Percentiles rank a stretch among this genome's conserved stretches.
Conservation (phyloP, 192 early-diverging fungal species). For the Coemansia sp. region DNA sequence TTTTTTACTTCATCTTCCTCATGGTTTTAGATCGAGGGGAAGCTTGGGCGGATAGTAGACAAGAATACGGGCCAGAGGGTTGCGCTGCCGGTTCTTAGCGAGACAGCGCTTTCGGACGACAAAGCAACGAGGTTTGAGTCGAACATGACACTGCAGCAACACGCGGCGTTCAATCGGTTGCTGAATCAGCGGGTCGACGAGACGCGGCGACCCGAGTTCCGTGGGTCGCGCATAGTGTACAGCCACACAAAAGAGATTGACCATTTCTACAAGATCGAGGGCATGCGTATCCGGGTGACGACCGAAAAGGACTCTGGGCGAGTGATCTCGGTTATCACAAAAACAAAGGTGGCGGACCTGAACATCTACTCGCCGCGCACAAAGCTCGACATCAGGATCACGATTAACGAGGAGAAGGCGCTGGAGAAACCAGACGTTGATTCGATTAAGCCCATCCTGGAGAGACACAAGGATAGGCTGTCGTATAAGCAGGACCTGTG, state of each 20-base stretch:
- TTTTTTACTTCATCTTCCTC: no score
- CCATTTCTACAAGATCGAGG: conserved; percentile 59
- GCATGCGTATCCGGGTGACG: conserved; percentile 65
- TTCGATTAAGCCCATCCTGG: conserved; percentile 50
- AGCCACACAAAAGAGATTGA: conserved; percentile 76
- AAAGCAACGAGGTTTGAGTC: conserved; percentile 69
- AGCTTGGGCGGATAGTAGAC: conserved; percentile 80
- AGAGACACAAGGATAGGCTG: conserved; percentile 86
- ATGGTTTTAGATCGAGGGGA: conserved; percentile 80
- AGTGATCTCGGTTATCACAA: conserved; percentile 66
- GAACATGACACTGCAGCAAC: conserved; percentile 86
- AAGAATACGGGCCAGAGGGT: conserved; percentile 64
- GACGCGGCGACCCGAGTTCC: conserved; percentile 48
- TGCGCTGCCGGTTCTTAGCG: conserved; percentile 63
- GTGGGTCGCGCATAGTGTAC: conserved; percentile 66
- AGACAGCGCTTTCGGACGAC: conserved; percentile 57
- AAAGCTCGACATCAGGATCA: conserved; percentile 83
- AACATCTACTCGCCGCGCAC: conserved; percentile 83
- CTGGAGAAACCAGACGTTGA: conserved; percentile 52
- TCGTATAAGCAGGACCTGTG: conserved; percentile 84
- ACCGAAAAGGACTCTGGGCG: conserved; percentile 63
- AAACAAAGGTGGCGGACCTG: conserved; percentile 80
- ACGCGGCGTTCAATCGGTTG: conserved; percentile 79
- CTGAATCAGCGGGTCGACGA: conserved; percentile 75
- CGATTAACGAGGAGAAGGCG: conserved; percentile 73